Evolutionary conservation across 106 monocot species (phyloP).

Genomic region (Allium cepa): DNA sequence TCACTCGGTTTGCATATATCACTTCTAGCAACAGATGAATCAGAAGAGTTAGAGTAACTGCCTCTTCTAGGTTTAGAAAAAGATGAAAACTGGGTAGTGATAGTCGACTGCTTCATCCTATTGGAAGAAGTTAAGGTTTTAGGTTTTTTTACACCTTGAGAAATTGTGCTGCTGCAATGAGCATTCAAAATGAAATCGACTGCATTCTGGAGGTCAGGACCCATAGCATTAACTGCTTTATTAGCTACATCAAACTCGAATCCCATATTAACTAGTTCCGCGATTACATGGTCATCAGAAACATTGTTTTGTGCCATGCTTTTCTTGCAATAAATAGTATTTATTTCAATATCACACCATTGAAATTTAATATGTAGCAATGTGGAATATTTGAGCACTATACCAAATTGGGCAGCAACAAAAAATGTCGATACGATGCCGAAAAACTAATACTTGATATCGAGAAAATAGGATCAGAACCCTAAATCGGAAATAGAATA

Average conservation of each 20-base stretch:
- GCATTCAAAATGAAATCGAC: constrained; percentile 63
- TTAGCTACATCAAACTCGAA: constrained; percentile 55
- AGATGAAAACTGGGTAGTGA: constrained; percentile 39
- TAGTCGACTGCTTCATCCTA: constrained; percentile 59
- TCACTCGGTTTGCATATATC: constrained; percentile 7
- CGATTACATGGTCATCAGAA: constrained; percentile 55
- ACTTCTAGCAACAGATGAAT: constrained; percentile 10
- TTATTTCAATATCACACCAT: no score
- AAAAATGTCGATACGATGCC: no score
- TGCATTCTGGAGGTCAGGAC: constrained; percentile 57
- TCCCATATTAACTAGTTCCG: constrained; percentile 83
- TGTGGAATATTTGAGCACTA: no score
- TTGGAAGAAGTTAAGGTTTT: constrained; percentile 13
- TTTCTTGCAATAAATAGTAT: no score
- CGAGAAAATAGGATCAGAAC: no score
- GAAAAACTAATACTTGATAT: no score
- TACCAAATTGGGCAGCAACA: no score
- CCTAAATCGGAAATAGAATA: no score
- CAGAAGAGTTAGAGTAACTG: constrained; percentile 6
- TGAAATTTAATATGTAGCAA: no score
- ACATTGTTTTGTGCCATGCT: constrained; percentile 23
- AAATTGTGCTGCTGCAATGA: constrained; percentile 7
- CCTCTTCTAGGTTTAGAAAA: constrained; percentile 18
- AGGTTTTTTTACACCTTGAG: not conserved
- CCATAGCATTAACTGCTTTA: constrained; percentile 56